Evolutionary conservation across 2,329 filamentous ascomycete species (phyloP), one percentile per base, ranked within the genome.

Genomic region (Arthrobotrys pseudoclavata): DNA sequence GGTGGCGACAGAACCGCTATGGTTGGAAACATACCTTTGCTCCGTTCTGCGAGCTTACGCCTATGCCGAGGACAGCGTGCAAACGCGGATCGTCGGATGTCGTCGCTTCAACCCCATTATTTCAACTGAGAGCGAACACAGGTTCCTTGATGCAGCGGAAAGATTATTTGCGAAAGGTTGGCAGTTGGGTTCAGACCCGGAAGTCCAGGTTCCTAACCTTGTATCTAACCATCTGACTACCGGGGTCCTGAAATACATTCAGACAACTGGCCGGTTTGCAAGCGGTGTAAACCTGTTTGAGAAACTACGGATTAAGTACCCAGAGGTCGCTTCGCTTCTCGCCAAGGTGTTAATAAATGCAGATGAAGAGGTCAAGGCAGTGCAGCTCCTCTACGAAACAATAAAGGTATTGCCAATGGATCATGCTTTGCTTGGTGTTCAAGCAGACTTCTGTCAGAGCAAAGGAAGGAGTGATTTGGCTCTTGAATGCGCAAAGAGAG

Each of bases 201-300:
- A 97, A 82, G 96, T 98, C 4, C 96, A 99, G 84, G 95, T 99
- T 2, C 96, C 96, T 1, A 99, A 97, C 82, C 91, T 96, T 74
- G 96, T 98, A 70, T 96, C 93, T 15, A 99, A 99, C 83, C 80
- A 81, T 60, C 87, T 99, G 45, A 97, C 95, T 0, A 91, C 93
- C n/a, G 96, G 96, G 2, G 89, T 99, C 4, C 86, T 99, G 34
- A 93, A 92, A 84, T 99, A 99, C 83, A 96, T 99, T 81, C 90
- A 94, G 81, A 99, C 96, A 0, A 98, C 95, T 0, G 96, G 96
- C 18, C 91, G 96, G 76, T 97, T 96, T 82, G 89, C 94, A 7
- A 98, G 96, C 0, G 96, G 94, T 13, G 97, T 99, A 84, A 99
- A 99, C 81, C 87, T 99, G 0, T 99, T 99, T 81, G 94, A 98